Evolutionary conservation across 1,139 yeast genomes (phyloP), one percentile per base, ranked within the genome.

Genomic region (Lodderomyces beijingensis): DNA sequence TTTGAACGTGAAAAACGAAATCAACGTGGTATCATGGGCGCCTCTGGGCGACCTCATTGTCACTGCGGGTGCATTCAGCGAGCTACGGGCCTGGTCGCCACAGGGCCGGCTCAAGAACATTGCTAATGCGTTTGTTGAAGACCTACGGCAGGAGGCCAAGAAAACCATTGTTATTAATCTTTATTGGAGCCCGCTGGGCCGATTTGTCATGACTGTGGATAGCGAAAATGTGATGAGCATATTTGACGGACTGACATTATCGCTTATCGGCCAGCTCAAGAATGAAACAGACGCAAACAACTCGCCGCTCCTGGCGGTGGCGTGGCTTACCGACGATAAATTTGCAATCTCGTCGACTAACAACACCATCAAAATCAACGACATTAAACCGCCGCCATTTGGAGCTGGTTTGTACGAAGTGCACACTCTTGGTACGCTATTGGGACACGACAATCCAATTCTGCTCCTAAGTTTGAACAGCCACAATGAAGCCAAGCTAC

Each of bases 281-380:
- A 32, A 31, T 17, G 40, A 33, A 20, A 25, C 22, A 16, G 27
- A 8, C 7, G 28, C n/a, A n/a, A n/a, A 21, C 13, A 38, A 36
- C n/a, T 13, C 34, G 4, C 10, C 25, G 4, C 29, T 73, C 1
- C 32, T 20, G 15, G 81, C 75, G 46, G 67, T 48, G 4, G 76
- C 79, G 43, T 88, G 96, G 96, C 63, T 87, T 14, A 83, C 77
- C 44, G 75, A 74, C 25, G 59, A 64, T 38, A 82, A 79, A 42
- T 84, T 85, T 53, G 87, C 89, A 2, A 59, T 83, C 1, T 24
- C 33, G 4, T 81, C 84, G 0, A 54, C 65, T 4, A 68, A 68
- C 30, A 71, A 77, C 26, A 48, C 75, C 3, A 71, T 86, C n/a
- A 59, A 74, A 20, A 75, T 87, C 1, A 77, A 73, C 55, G 71